phyloP scores from a whole-genome alignment of 768 basidiomycete species.

The Leccinum olivaceopallidum region DNA sequence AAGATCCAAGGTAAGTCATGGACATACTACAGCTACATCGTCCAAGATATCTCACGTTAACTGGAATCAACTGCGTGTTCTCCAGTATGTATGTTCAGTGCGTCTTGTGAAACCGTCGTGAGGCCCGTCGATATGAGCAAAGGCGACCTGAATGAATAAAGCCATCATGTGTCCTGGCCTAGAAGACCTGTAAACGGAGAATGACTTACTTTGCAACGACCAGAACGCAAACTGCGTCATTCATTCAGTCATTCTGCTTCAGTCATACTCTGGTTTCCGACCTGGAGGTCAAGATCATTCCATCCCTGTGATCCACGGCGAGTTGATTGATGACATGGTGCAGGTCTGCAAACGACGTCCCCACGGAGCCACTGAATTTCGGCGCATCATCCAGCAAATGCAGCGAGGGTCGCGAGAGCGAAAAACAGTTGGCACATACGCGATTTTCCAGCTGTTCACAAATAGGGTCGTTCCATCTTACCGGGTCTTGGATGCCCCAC shows the following conservation, averaged over 20 bases:
- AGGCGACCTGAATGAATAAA: slow-evolving; percentile 8
- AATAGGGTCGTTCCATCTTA: slow-evolving; percentile 43
- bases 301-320: slow-evolving; percentile 46
- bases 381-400: not conserved
- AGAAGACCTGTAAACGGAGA: not conserved
- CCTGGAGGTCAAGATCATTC: slow-evolving; percentile 57
- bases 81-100: slow-evolving; percentile 5
- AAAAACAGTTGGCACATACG: slow-evolving; percentile 32
- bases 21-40: no score
- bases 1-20: not conserved
- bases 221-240: slow-evolving; percentile 15
- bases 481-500: slow-evolving; percentile 54
- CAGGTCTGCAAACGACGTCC: slow-evolving; percentile 13
- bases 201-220: slow-evolving; percentile 13
- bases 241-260: slow-evolving; percentile 4
- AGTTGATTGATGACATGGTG: slow-evolving; percentile 16
- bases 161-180: not conserved
- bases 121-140: slow-evolving; percentile 19
- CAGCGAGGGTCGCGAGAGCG: not conserved
- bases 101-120: slow-evolving; percentile 1
- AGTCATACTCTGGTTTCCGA: slow-evolving; percentile 49
- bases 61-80: slow-evolving; percentile 6
- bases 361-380: slow-evolving; percentile 8
- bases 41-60: slow-evolving; percentile 6
- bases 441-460: slow-evolving; percentile 53